Percentiles rank a stretch among this genome's conserved stretches.
Evolutionary conservation across 2,329 filamentous ascomycete genomes (phyloP).

Genomic region (Byssochlamys sp.): DNA sequence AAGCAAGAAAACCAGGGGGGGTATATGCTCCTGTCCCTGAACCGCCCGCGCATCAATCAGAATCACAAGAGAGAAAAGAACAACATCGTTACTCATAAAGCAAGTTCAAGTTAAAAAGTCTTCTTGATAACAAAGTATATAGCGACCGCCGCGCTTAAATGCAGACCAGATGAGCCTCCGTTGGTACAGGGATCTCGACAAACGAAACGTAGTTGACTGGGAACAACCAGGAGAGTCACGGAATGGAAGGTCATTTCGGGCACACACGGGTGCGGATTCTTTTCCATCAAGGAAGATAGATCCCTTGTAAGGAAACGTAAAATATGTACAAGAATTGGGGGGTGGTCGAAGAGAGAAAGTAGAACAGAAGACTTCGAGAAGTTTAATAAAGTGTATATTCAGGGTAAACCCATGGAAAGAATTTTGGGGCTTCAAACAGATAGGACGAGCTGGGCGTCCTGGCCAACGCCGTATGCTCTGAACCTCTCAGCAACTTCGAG

Average conservation of each 20-base stretch:
- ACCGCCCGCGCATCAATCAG: background rate
- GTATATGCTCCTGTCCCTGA: slow-evolving; percentile 2
- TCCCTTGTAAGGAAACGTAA: background rate
- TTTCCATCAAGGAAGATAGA: background rate
- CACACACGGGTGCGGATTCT: background rate
- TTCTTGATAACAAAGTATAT: slow-evolving; percentile 12
- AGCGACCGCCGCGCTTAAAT: slow-evolving; percentile 17
- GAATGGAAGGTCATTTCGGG: background rate
- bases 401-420: slow-evolving; percentile 6
- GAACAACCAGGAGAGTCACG: background rate
- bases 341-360: background rate
- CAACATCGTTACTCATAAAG: background rate
- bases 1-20: slow-evolving; percentile 1
- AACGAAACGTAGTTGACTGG: slow-evolving; percentile 10
- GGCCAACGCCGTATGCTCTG: slow-evolving; percentile 50
- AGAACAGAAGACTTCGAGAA: background rate
- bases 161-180: slow-evolving; percentile 15
- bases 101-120: slow-evolving; percentile 7
- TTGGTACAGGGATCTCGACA: slow-evolving; percentile 8
- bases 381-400: slow-evolving; percentile 1
- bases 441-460: slow-evolving; percentile 56
- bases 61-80: background rate
- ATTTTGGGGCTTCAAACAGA: slow-evolving; percentile 46
- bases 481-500: slow-evolving; percentile 79
- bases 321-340: slow-evolving; percentile 18